Evolutionary conservation across 352 stramenopile genomes (phyloP), one percentile per base, ranked within the genome.

Genomic region (Saprolegnia diclina): DNA sequence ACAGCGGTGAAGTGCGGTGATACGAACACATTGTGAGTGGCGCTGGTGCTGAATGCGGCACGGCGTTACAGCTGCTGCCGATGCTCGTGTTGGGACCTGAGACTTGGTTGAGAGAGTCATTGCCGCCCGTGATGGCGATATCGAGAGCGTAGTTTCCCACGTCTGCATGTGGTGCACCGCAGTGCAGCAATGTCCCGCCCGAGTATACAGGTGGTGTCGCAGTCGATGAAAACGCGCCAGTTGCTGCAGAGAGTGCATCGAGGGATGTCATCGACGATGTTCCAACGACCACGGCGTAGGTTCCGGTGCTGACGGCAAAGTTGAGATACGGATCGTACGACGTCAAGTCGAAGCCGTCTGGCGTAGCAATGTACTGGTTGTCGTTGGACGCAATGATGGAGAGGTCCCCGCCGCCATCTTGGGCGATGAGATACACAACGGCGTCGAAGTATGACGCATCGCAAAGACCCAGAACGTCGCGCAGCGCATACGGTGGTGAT

Each of bases 381-480:
- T 66, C 57, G 42, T 66, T 66, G 11, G 26, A 21, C 18, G 40
- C 38, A 14, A 66, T 22, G 16, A 66, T 55, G 18, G 57, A 21
- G 16, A 40, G 37, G 11, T 40, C 37, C 9, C 11, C 18, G 3
- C 4, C 22, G 5, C 42, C 42, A n/a, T 14, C 11, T 48, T 14
- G 42, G 10, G 37, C 57, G 9, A 66, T 19, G 18, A 66, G n/a
- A 32, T 54, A 66, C 40, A 66, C 57, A 19, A 21, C 53, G 7
- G 57, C 48, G 42, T 53, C 57, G 38, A 66, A 55, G 64, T 93
- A 91, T 37, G 77, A 62, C 40, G 79, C 88, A 1, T 73, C 45
- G 67, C 83, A 92, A 56, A 81, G 74, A 7, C 81, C 82, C 44
- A 90, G 90, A 13, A 91, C 72, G 71, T 93, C 76, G 35, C 79